Percentiles rank a stretch among this genome's conserved stretches.
These are phyloP conservation scores for Candida berthetii DNA, from an alignment of 805 yeast genomes.

Conservation along the genomic window DNA sequence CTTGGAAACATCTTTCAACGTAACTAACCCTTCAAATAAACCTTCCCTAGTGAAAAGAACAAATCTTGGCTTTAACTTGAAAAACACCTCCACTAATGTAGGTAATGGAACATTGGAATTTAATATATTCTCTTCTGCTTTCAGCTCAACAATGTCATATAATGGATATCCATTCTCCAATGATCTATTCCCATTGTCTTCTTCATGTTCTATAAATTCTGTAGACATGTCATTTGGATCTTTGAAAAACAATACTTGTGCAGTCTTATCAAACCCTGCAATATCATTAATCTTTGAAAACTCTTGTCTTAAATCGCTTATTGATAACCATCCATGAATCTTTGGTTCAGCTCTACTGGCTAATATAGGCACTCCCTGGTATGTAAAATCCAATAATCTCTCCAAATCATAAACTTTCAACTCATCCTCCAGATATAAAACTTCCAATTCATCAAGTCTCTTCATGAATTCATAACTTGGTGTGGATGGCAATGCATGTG, in stretches of 20 bases:
- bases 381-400: slow-evolving; percentile 10
- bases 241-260: not conserved
- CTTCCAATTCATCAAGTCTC: slow-evolving; percentile 19
- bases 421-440: slow-evolving; percentile 26
- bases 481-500: slow-evolving; percentile 31
- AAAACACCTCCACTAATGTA: slow-evolving; percentile 20
- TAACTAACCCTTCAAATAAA: slow-evolving; percentile 15
- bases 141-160: slow-evolving; percentile 12
- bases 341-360: slow-evolving; percentile 24
- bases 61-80: slow-evolving; percentile 21
- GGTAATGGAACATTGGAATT: slow-evolving; percentile 16
- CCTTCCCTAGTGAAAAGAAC: slow-evolving; percentile 19
- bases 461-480: slow-evolving; percentile 29
- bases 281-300: slow-evolving; percentile 7
- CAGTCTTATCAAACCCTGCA: not conserved
- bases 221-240: not conserved
- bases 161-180: slow-evolving; percentile 2
- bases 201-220: not conserved
- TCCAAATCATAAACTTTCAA: slow-evolving; percentile 21
- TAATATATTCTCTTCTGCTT: slow-evolving; percentile 7
- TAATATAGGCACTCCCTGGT: slow-evolving; percentile 40
- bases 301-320: slow-evolving; percentile 29
- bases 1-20: slow-evolving; percentile 15
- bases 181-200: not conserved
- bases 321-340: slow-evolving; percentile 37